These are phyloP conservation scores for Schizonepeta tenuifolia DNA, from an alignment of 257 asterid genomes.

Conservation along the genomic window DNA sequence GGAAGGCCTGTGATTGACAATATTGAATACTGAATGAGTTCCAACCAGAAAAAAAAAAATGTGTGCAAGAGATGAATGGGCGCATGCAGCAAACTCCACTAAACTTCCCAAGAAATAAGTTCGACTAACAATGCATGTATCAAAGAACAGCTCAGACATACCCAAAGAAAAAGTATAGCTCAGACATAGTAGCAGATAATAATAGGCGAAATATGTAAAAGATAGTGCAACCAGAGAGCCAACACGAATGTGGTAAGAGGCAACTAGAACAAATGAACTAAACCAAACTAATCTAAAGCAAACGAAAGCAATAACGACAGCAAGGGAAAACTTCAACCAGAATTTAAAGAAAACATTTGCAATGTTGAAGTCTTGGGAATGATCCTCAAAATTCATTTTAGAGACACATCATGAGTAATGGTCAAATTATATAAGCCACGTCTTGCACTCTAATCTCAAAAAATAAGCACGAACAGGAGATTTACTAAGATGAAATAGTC, in stretches of 20 bases:
- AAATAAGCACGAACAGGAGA: background rate
- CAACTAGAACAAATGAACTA: constrained; percentile 17
- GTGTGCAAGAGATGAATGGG: background rate
- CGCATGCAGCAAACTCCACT: background rate
- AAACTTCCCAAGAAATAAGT: constrained; percentile 1
- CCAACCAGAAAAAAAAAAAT: background rate
- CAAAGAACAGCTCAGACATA: background rate
- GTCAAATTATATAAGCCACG: background rate
- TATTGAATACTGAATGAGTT: constrained; percentile 28
- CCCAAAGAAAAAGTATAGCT: too few species aligned
- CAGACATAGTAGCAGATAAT: too few species aligned
- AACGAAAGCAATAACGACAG: background rate
- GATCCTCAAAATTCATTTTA: background rate
- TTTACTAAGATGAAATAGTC: background rate
- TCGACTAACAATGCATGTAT: background rate
- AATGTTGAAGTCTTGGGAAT: background rate
- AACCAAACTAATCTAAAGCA: background rate
- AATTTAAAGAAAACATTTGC: background rate
- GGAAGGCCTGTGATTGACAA: constrained; percentile 51
- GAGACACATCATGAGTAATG: background rate
- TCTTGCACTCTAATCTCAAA: constrained; percentile 1
- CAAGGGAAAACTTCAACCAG: background rate
- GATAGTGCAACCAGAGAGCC: background rate
- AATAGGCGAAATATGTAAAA: background rate
- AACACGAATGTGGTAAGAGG: background rate